Percentiles rank a stretch among this genome's conserved stretches.
Conservation (phyloP, 2,329 filamentous ascomycete species). For the Albifimbria verrucaria region DNA sequence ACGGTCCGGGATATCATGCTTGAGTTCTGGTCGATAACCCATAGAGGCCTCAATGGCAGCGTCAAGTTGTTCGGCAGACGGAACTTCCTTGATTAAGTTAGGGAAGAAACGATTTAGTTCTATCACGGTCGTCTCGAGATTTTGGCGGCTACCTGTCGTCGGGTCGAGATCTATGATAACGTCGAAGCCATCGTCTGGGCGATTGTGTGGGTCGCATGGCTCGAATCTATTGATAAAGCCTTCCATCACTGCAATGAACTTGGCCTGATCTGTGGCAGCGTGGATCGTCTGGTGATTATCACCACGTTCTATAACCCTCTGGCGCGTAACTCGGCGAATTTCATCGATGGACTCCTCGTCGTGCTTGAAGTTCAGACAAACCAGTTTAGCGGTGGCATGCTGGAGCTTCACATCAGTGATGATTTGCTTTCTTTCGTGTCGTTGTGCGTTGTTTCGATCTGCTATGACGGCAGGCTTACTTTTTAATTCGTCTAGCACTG, state of each 20-base stretch:
- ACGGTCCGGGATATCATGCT: constrained; percentile 68
- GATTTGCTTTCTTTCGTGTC: constrained; percentile 82
- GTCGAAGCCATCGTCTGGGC: constrained; percentile 83
- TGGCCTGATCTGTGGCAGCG: constrained; percentile 67
- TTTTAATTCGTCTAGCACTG: constrained; percentile 62
- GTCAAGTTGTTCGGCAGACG: constrained; percentile 71
- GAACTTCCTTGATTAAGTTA: constrained; percentile 67
- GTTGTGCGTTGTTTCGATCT: constrained; percentile 91
- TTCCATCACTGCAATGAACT: constrained; percentile 90
- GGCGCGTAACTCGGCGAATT: constrained; percentile 71
- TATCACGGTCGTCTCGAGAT: constrained; percentile 75
- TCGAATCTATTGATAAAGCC: constrained; percentile 88
- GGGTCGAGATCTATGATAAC: constrained; percentile 82
- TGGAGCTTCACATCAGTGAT: constrained; percentile 70
- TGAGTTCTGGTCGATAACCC: constrained; percentile 73
- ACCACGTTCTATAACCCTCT: constrained; percentile 77
- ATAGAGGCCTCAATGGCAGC: constrained; percentile 72
- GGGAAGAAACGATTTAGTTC: constrained; percentile 76
- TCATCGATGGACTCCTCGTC: constrained; percentile 69
- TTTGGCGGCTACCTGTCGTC: constrained; percentile 70
- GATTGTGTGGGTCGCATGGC: constrained; percentile 59
- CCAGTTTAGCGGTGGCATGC: constrained; percentile 64
- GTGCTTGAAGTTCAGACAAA: constrained; percentile 88
- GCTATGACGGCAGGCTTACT: constrained; percentile 74
- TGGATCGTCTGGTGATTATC: constrained; percentile 99